Evolutionary conservation across 2,329 filamentous ascomycete genomes (phyloP), one percentile per base, ranked within the genome.

Genomic region (Zalaria obscura): DNA sequence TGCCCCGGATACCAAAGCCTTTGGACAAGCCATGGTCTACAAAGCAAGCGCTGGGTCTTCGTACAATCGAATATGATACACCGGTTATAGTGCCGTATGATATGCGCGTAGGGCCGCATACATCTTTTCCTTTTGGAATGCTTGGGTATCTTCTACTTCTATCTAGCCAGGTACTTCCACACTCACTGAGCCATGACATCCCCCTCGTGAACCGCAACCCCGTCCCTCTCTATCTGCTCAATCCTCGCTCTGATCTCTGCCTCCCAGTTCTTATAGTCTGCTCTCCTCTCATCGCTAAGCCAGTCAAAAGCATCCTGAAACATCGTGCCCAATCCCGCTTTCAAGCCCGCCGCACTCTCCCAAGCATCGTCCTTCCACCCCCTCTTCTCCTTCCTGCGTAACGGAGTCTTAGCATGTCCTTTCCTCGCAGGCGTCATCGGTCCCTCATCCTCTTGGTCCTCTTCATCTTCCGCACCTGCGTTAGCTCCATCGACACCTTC

Each of bases 261-360:
- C 57, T 79, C 79, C 84, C 83, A 91, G 11, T 56, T 57, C 36
- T 57, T 63, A 54, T 78, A 87, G 7, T 80, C 75, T 34, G 65
- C 65, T 50, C 70, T 68, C 49, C 75, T 76, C 46, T 69, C 65
- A 38, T 79, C 75, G 47, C 77, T 79, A 50, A 88, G 58, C 52
- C 78, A 84, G 52, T 87, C 80, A 52, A 83, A 78, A 37, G 73
- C 71, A 48, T 80, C 77, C 57, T 87, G 81, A 50, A 88, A 75
- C 82, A 87, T 87, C 2, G 78, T 82, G 2, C 66, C 66, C 10
- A 70, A 46, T 58, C 59, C 76, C 61, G 27, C 68, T 55, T 65
- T 46, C 53, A 60, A 36, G 2, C 57, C 58, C 25, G 56, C 52
- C 18, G 51, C 41, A n/a, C 51, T 50, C 5, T 46, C 27, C 2